Evolutionary conservation across 164 flowering plant genomes (phyloP).

Genomic region (Stephania japonica): DNA sequence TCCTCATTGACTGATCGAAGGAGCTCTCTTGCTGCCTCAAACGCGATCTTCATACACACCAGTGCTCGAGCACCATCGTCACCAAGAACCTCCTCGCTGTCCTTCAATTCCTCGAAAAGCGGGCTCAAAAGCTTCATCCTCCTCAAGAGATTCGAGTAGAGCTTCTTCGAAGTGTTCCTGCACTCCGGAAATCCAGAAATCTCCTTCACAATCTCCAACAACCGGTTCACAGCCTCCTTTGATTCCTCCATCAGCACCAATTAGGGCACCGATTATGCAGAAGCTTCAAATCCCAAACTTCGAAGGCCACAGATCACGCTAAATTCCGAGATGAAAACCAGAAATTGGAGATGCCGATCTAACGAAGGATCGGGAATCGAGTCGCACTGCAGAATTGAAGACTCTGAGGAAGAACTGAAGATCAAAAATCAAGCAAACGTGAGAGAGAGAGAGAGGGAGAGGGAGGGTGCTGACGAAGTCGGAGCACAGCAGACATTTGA

Average conservation of each 20-base stretch:
- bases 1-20: slow-evolving; percentile 52
- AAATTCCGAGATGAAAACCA: neutral
- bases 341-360: neutral
- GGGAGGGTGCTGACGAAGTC: neutral
- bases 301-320: neutral
- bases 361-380: neutral
- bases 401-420: neutral
- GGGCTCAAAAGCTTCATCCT: slow-evolving; percentile 83
- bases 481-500: neutral
- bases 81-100: slow-evolving; percentile 27
- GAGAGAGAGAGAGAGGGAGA: neutral
- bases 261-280: neutral
- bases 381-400: neutral
- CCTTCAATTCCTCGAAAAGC: slow-evolving; percentile 74
- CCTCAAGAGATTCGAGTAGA: slow-evolving; percentile 56
- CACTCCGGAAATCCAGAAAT: slow-evolving; percentile 60
- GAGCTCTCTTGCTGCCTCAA: slow-evolving; percentile 45
- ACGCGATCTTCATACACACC: slow-evolving; percentile 31
- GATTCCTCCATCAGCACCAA: slow-evolving; percentile 21
- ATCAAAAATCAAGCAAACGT: neutral
- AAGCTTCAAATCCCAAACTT: neutral
- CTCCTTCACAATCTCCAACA: slow-evolving; percentile 38
- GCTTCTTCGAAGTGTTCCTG: slow-evolving; percentile 41
- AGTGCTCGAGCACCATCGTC: slow-evolving; percentile 37
- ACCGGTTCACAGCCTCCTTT: slow-evolving; percentile 23